phyloP scores from a whole-genome alignment of 2,329 filamentous ascomycete genomes.

The Penicillium fuscoglaucum region DNA sequence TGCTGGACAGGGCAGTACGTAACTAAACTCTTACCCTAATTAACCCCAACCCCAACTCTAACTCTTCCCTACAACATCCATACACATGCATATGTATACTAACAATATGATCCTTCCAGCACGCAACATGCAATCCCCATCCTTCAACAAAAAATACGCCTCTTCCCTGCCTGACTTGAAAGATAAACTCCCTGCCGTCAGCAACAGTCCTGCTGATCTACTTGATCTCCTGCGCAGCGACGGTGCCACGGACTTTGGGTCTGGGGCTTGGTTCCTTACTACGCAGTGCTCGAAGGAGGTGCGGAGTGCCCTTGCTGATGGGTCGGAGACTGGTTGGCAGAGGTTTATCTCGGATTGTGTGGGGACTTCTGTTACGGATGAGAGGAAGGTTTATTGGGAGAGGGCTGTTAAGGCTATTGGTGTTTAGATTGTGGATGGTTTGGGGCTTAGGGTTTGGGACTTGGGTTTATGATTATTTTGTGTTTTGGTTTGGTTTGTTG shows the following conservation, averaged over 20 bases:
- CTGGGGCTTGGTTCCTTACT: slow-evolving; percentile 62
- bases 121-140: slow-evolving; percentile 62
- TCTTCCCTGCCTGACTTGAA: slow-evolving; percentile 47
- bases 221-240: slow-evolving; percentile 52
- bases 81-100: neutral
- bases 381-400: slow-evolving; percentile 53
- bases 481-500: neutral
- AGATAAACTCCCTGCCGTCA: slow-evolving; percentile 32
- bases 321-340: slow-evolving; percentile 52
- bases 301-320: slow-evolving; percentile 47
- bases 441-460: too few species aligned
- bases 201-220: slow-evolving; percentile 45
- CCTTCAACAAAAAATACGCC: slow-evolving; percentile 59
- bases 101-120: slow-evolving; percentile 36
- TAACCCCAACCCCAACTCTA: neutral
- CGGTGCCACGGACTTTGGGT: slow-evolving; percentile 57
- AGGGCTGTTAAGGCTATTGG: slow-evolving; percentile 48
- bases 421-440: too few species aligned
- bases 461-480: slow-evolving; percentile 20
- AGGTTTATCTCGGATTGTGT: slow-evolving; percentile 58
- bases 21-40: neutral
- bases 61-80: neutral
- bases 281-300: slow-evolving; percentile 54
- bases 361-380: slow-evolving; percentile 49
- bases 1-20: slow-evolving; percentile 65